Evolutionary conservation across 169 alveolate species (phyloP).

Genomic region (Ichthyophthirius multifiliis): DNA sequence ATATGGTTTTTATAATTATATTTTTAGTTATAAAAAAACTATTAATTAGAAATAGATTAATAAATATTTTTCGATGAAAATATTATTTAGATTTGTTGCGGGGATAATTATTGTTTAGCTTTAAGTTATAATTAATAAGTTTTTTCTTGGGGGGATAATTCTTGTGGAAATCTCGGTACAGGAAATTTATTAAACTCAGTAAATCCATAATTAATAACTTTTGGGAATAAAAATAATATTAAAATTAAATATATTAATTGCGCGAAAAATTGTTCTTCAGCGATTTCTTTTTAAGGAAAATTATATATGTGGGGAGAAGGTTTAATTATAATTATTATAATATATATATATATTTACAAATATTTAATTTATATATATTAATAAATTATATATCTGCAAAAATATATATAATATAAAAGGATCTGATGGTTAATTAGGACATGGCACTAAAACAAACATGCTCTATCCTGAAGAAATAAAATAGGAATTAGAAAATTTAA

Average conservation of each 20-base stretch:
- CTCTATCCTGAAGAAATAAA: conserved; percentile 7
- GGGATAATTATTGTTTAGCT: conserved; percentile 30
- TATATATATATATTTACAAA: neutral
- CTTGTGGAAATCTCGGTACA: conserved; percentile 10
- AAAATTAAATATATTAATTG: conserved; percentile 25
- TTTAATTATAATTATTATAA: neutral
- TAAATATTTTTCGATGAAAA: too few species aligned
- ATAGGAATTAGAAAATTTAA: neutral
- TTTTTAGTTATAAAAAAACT: too few species aligned
- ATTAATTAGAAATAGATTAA: too few species aligned
- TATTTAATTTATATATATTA: neutral
- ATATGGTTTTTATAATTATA: too few species aligned
- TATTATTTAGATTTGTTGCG: conserved; percentile 30
- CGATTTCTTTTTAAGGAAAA: conserved; percentile 23
- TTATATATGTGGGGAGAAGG: conserved; percentile 41
- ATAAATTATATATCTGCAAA: too few species aligned
- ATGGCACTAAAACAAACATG: neutral
- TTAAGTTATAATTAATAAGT: conserved; percentile 5
- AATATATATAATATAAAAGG: too few species aligned
- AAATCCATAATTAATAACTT: neutral
- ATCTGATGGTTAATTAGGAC: conserved; percentile 17
- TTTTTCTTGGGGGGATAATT: conserved; percentile 34
- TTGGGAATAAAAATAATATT: neutral
- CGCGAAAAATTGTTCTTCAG: conserved; percentile 17
- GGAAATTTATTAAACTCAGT: neutral